Evolutionary conservation across 805 yeast species (phyloP).

Genomic region (Kuraishia capsulata): DNA sequence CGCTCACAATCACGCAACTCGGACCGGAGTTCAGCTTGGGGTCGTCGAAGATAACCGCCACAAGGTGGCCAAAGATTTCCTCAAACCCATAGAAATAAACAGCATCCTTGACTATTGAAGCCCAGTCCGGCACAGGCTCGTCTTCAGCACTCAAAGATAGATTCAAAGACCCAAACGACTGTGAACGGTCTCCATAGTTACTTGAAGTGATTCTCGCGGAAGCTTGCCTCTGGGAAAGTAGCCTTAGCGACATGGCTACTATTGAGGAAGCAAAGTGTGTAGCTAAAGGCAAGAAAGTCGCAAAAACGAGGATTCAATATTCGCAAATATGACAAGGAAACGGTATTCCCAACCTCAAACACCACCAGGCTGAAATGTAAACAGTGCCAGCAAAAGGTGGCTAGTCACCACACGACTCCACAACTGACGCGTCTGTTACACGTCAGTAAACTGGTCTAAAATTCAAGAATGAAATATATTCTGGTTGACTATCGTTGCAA

Average conservation of each 20-base stretch:
- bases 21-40: constrained; percentile 25
- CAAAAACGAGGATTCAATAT: too few relatives aligned
- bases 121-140: neutral
- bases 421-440: too few relatives aligned
- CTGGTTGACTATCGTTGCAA: too few relatives aligned
- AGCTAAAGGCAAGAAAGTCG: neutral
- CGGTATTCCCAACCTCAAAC: too few relatives aligned
- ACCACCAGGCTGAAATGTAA: too few relatives aligned
- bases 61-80: constrained; percentile 31
- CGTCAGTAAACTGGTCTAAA: too few relatives aligned
- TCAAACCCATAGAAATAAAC: constrained; percentile 48
- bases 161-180: neutral
- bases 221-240: neutral
- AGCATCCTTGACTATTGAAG: constrained; percentile 18
- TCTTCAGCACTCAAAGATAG: too few relatives aligned
- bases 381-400: too few relatives aligned
- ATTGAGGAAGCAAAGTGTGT: neutral
- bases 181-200: constrained; percentile 1
- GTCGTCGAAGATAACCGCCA: constrained; percentile 44
- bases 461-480: too few relatives aligned
- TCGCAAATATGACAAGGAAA: too few relatives aligned
- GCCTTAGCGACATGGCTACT: neutral
- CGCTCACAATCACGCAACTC: constrained; percentile 45
- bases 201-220: neutral
- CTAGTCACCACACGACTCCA: too few relatives aligned